Percentiles rank a stretch among this genome's conserved stretches.
phyloP scores from a whole-genome alignment of 2,329 filamentous ascomycete species.

The Cercospora sp. region DNA sequence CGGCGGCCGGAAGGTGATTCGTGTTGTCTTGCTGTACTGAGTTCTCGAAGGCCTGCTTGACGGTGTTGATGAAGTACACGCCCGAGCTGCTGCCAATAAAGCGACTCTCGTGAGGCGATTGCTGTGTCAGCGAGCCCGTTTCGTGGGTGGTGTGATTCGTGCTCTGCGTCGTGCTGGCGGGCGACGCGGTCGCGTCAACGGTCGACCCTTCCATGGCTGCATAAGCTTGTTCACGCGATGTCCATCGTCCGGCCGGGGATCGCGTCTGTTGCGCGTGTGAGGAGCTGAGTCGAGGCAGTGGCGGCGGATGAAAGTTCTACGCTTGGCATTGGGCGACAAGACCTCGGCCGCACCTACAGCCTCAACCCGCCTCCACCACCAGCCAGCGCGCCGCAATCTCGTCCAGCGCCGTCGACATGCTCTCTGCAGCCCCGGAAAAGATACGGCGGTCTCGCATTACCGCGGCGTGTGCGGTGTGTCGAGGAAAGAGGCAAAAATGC shows the following conservation, averaged over 20 bases:
- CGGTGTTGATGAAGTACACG: conserved; percentile 57
- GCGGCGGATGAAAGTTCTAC: conserved; percentile 1
- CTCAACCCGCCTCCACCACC: background rate
- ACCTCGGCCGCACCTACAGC: conserved; percentile 4
- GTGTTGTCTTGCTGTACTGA: conserved; percentile 18
- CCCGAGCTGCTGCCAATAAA: conserved; percentile 56
- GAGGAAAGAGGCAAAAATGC: conserved; percentile 29
- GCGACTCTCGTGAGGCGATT: conserved; percentile 24
- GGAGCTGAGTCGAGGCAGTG: background rate
- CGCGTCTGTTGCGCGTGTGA: background rate
- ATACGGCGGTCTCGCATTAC: conserved; percentile 27
- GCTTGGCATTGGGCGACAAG: conserved; percentile 1
- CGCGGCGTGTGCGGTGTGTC: conserved; percentile 29
- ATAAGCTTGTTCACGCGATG: too few relatives aligned
- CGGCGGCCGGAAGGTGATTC: conserved; percentile 20
- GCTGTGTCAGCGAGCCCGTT: conserved; percentile 26
- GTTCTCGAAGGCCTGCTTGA: conserved; percentile 52
- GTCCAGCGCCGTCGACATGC: conserved; percentile 12
- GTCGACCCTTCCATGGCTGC: conserved; percentile 2
- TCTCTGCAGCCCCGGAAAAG: conserved; percentile 21
- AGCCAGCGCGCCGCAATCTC: background rate
- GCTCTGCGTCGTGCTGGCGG: conserved; percentile 19
- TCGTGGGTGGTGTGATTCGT: conserved; percentile 19
- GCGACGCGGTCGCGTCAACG: conserved; percentile 24
- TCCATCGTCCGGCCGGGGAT: background rate